phyloP scores from a whole-genome alignment of 495 filamentous ascomycete species.

The Baudoinia panamericana region DNA sequence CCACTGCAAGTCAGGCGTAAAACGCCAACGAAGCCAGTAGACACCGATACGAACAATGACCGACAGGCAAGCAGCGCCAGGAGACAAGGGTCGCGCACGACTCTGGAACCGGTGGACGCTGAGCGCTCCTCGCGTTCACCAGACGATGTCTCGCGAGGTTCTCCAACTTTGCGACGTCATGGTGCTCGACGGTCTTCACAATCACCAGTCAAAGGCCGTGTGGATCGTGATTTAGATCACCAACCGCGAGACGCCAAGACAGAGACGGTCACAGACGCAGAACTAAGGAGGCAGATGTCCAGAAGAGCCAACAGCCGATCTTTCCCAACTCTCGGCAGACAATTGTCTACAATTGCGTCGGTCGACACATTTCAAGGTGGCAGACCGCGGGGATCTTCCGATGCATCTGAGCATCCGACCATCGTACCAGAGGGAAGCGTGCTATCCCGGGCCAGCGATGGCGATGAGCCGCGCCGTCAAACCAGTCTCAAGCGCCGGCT shows the following conservation, averaged over 20 bases:
- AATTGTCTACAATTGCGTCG: constrained; percentile 30
- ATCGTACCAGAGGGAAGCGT: constrained; percentile 14
- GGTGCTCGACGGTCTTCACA: constrained; percentile 23
- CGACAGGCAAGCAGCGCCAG: constrained; percentile 3
- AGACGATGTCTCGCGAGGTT: constrained; percentile 5
- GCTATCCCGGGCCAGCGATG: constrained; percentile 17
- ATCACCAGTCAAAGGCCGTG: constrained; percentile 25
- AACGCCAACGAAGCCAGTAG: constrained; percentile 4
- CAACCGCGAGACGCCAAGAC: background rate
- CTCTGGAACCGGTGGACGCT: constrained; percentile 4
- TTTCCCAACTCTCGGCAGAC: constrained; percentile 27
- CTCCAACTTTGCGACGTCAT: no score
- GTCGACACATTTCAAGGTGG: constrained; percentile 26
- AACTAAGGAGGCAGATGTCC: background rate
- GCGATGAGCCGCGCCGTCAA: constrained; percentile 14
- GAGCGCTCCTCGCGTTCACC: background rate
- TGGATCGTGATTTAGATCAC: constrained; percentile 6
- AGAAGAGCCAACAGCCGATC: background rate
- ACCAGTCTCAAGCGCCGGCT: constrained; percentile 55
- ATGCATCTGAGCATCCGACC: constrained; percentile 20
- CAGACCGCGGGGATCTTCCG: constrained; percentile 17
- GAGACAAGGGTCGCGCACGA: constrained; percentile 3
- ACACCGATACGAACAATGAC: constrained; percentile 1
- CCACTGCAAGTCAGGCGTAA: constrained; percentile 14
- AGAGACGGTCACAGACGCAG: background rate